These are phyloP conservation scores for Diaporthe vaccinii DNA, from an alignment of 2,329 filamentous ascomycete species.

Conservation along the genomic window DNA sequence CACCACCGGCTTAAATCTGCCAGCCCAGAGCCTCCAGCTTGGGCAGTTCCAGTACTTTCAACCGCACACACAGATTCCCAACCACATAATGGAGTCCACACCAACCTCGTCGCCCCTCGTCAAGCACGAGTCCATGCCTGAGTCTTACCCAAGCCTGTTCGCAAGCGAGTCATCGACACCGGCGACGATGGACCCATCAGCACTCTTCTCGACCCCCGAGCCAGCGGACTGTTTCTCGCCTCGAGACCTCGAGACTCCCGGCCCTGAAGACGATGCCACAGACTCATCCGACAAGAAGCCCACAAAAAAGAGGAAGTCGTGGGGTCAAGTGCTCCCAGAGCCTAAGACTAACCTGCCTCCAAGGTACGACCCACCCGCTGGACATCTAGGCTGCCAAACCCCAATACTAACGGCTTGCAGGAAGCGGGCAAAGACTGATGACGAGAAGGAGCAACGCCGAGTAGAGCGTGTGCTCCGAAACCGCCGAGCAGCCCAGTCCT, in stretches of 20 bases:
- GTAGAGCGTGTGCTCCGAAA: conserved; percentile 98
- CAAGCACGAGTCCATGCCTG: conserved; percentile 34
- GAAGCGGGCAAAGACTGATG: conserved; percentile 98
- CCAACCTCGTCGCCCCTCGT: conserved; percentile 33
- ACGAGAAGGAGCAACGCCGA: conserved; percentile 97
- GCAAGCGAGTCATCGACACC: conserved; percentile 41
- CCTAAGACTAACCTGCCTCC: conserved; percentile 97
- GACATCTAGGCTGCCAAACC: conserved; percentile 6
- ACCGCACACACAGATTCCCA: conserved; percentile 25
- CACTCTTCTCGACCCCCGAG: conserved; percentile 26
- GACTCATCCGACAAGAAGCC: conserved; percentile 75
- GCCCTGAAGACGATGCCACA: conserved; percentile 41
- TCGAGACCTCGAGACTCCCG: conserved; percentile 40
- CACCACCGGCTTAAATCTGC: background rate
- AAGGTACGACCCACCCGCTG: conserved; percentile 67
- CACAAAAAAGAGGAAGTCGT: conserved; percentile 96
- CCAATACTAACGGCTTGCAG: conserved; percentile 58
- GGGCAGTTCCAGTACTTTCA: conserved; percentile 31
- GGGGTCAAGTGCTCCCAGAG: conserved; percentile 96
- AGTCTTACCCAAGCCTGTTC: conserved; percentile 32
- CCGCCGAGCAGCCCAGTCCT: conserved; percentile 95
- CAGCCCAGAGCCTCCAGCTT: conserved; percentile 18
- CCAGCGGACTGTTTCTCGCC: conserved; percentile 30
- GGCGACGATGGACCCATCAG: conserved; percentile 38
- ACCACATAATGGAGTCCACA: conserved; percentile 28